These are phyloP conservation scores for Aspergillus floridensis DNA, from an alignment of 2,329 filamentous ascomycete species.

Conservation along the genomic window DNA sequence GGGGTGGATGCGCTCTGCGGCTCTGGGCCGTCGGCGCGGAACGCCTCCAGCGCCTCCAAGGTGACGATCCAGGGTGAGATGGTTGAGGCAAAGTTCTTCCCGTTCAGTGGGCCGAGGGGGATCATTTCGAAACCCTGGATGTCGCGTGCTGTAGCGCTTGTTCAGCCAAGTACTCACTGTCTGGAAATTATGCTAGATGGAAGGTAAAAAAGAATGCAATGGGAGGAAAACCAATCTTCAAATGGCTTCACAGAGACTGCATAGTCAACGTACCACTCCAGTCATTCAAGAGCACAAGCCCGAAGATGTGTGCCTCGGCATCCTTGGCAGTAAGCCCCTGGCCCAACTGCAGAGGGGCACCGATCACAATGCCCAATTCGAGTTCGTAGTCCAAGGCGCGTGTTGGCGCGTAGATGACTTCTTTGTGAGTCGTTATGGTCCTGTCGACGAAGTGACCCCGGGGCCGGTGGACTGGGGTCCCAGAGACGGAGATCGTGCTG, in stretches of 20 bases:
- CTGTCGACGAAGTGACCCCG: constrained; percentile 36
- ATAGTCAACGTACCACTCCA: constrained; percentile 44
- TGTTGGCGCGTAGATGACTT: constrained; percentile 23
- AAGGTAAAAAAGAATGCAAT: too few species aligned
- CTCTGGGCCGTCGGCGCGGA: constrained; percentile 18
- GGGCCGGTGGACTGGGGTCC: constrained; percentile 50
- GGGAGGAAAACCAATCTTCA: too few species aligned
- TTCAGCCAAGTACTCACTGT: too few species aligned
- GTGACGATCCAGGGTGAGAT: constrained; percentile 64
- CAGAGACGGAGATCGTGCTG: constrained; percentile 52
- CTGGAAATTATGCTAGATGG: too few species aligned
- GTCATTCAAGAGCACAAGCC: constrained; percentile 61
- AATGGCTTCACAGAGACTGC: too few species aligned
- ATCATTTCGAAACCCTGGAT: constrained; percentile 62
- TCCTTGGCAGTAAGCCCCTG: constrained; percentile 44
- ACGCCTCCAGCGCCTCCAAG: constrained; percentile 54
- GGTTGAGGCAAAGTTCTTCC: constrained; percentile 59
- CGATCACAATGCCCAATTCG: constrained; percentile 48
- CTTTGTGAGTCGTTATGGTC: constrained; percentile 14
- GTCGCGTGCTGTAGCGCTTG: constrained; percentile 38
- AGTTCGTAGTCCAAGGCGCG: constrained; percentile 41
- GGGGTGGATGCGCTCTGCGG: constrained; percentile 12
- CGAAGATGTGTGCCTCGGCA: constrained; percentile 61
- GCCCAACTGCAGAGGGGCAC: constrained; percentile 40
- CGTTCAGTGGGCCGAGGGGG: constrained; percentile 60